Evolutionary conservation across 192 early-diverging fungal genomes (phyloP).

Genomic region (Coemansia sp.): DNA sequence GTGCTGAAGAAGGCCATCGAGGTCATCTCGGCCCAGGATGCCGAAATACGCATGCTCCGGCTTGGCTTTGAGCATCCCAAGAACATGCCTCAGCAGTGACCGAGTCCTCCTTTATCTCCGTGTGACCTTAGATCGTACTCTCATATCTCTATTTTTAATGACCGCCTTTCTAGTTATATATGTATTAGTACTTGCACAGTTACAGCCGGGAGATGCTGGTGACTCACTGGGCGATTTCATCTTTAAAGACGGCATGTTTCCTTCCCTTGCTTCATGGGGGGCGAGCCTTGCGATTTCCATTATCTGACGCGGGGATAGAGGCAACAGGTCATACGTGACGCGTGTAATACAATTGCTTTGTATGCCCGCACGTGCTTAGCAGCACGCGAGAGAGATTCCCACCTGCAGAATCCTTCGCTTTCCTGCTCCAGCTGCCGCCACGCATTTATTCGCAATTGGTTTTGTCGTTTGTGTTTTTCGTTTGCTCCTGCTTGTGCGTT

Average conservation of each 20-base stretch:
- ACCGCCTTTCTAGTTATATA: neutral
- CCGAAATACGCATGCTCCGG: slow-evolving; percentile 49
- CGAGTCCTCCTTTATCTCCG: neutral
- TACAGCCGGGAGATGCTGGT: no score
- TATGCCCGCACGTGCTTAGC: neutral
- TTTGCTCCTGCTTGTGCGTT: neutral
- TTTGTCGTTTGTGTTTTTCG: neutral
- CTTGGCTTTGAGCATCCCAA: slow-evolving; percentile 29
- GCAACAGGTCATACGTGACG: neutral
- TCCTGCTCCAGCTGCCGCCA: neutral
- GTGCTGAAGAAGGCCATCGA: slow-evolving; percentile 82
- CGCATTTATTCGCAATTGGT: neutral
- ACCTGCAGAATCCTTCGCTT: no score
- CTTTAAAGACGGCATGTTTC: no score
- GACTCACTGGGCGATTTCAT: no score
- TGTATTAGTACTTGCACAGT: neutral
- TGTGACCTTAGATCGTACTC: neutral
- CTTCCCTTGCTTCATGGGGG: no score
- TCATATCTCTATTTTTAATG: neutral
- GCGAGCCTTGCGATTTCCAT: no score
- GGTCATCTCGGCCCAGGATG: slow-evolving; percentile 45
- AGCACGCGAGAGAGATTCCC: neutral
- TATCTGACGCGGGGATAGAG: neutral
- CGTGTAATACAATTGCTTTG: neutral
- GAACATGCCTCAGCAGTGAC: slow-evolving; percentile 1